Evolutionary conservation across 2,329 filamentous ascomycete genomes (phyloP).

Genomic region (Fusarium irregulare): DNA sequence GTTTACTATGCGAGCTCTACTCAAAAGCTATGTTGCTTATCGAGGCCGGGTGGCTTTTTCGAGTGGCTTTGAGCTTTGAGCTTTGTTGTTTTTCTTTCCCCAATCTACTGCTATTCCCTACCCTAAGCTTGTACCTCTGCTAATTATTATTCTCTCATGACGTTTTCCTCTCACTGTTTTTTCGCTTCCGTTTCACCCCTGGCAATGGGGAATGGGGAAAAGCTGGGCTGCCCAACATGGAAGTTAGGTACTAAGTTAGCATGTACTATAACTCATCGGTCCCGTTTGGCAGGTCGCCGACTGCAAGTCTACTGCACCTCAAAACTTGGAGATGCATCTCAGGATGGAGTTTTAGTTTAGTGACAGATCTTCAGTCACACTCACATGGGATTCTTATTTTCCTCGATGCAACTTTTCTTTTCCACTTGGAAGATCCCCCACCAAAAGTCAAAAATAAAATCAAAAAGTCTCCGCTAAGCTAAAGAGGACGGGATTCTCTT

Average conservation of each 20-base stretch:
- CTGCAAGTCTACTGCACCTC: slow-evolving; percentile 4
- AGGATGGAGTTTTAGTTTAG: slow-evolving; percentile 1
- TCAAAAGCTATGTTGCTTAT: background rate
- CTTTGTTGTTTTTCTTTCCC: slow-evolving; percentile 35
- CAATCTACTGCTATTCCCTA: slow-evolving; percentile 17
- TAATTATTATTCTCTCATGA: slow-evolving; percentile 25
- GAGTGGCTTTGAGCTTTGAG: background rate
- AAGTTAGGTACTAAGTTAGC: background rate
- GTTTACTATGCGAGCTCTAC: slow-evolving; percentile 31
- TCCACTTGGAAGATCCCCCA: slow-evolving; percentile 31
- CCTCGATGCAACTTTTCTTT: slow-evolving; percentile 4
- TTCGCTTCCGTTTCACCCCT: slow-evolving; percentile 34
- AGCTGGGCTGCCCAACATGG: background rate
- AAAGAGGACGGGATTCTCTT: slow-evolving; percentile 20
- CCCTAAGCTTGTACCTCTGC: slow-evolving; percentile 23
- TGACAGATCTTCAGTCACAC: background rate
- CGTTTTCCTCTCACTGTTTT: slow-evolving; percentile 18
- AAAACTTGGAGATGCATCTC: background rate
- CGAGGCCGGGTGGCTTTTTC: background rate
- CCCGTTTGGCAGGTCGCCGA: background rate
- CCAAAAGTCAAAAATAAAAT: slow-evolving; percentile 3
- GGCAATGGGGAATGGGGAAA: slow-evolving; percentile 25
- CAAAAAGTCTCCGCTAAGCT: slow-evolving; percentile 33
- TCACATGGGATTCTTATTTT: slow-evolving; percentile 10
- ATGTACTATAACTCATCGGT: background rate